phyloP scores from a whole-genome alignment of 768 basidiomycete genomes.

The Mycena galericulata region DNA sequence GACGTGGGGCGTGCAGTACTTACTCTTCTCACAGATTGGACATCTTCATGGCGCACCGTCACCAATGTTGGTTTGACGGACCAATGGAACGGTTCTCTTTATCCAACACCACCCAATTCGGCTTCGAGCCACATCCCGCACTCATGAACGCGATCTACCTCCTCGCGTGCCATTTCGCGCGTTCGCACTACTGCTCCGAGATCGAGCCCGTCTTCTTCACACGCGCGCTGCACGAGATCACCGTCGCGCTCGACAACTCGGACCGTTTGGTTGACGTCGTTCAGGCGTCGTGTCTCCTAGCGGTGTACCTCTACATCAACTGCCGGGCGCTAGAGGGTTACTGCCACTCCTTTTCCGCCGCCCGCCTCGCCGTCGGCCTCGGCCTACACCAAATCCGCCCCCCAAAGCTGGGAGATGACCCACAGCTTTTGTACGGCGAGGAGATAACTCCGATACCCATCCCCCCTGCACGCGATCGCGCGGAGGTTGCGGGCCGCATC shows the following conservation, averaged over 20 bases:
- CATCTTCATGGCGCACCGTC: slow-evolving; percentile 66
- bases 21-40: slow-evolving; percentile 55
- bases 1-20: not conserved
- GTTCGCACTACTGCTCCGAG: slow-evolving; percentile 51
- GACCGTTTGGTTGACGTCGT: slow-evolving; percentile 70
- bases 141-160: slow-evolving; percentile 73
- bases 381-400: slow-evolving; percentile 66
- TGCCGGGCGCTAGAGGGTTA: slow-evolving; percentile 69
- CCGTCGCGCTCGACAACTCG: slow-evolving; percentile 63
- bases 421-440: slow-evolving; percentile 27
- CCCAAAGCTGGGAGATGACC: slow-evolving; percentile 32
- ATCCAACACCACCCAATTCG: slow-evolving; percentile 44
- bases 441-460: slow-evolving; percentile 43
- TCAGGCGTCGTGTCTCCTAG: slow-evolving; percentile 70
- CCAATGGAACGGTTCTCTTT: slow-evolving; percentile 58
- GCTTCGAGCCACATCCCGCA: slow-evolving; percentile 63
- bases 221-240: slow-evolving; percentile 62
- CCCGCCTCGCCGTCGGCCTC: slow-evolving; percentile 71
- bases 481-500: slow-evolving; percentile 60
- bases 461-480: slow-evolving; percentile 51
- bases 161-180: slow-evolving; percentile 67
- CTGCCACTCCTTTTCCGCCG: slow-evolving; percentile 69
- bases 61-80: slow-evolving; percentile 70
- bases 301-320: slow-evolving; percentile 70
- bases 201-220: slow-evolving; percentile 63